Evolutionary conservation across 768 basidiomycete genomes (phyloP).

Genomic region (Pleurotus djamor): DNA sequence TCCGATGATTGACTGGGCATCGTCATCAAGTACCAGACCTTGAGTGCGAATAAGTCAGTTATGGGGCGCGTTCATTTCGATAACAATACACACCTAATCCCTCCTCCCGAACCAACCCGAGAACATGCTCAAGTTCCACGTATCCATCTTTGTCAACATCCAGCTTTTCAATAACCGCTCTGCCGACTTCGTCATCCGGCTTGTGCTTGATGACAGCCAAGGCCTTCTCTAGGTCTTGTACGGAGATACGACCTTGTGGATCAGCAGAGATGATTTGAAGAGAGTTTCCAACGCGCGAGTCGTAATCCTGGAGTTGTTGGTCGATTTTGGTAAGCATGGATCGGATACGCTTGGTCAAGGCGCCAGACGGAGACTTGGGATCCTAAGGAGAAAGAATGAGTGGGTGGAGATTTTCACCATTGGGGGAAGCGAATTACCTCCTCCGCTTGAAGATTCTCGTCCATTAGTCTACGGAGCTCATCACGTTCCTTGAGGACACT

Average conservation of each 20-base stretch:
- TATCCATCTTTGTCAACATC: constrained; percentile 96
- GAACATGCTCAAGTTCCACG: constrained; percentile 92
- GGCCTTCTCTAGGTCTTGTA: constrained; percentile 87
- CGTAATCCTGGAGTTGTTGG: constrained; percentile 88
- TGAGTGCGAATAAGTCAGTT: constrained; percentile 2
- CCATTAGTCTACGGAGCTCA: constrained; percentile 89
- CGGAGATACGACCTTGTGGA: constrained; percentile 84
- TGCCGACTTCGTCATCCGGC: constrained; percentile 87
- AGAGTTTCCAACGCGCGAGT: constrained; percentile 79
- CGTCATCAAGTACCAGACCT: constrained; percentile 86
- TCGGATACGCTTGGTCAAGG: constrained; percentile 94
- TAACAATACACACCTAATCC: constrained; percentile 76
- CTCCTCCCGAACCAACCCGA: constrained; percentile 85
- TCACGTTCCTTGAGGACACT: constrained; percentile 95
- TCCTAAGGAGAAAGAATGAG: constrained; percentile 38
- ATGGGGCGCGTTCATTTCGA: too few relatives aligned
- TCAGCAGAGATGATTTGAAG: constrained; percentile 86
- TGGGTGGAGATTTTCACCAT: constrained; percentile 3
- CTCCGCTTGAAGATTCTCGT: constrained; percentile 88
- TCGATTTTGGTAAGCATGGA: constrained; percentile 97
- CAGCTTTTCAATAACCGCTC: constrained; percentile 86
- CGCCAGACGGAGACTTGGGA: constrained; percentile 77
- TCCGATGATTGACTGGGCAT: constrained; percentile 78
- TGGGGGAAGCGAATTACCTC: constrained; percentile 48
- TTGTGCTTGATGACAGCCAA: constrained; percentile 91